phyloP scores from a whole-genome alignment of 495 filamentous ascomycete species.

The Chlorociboria aeruginascens region DNA sequence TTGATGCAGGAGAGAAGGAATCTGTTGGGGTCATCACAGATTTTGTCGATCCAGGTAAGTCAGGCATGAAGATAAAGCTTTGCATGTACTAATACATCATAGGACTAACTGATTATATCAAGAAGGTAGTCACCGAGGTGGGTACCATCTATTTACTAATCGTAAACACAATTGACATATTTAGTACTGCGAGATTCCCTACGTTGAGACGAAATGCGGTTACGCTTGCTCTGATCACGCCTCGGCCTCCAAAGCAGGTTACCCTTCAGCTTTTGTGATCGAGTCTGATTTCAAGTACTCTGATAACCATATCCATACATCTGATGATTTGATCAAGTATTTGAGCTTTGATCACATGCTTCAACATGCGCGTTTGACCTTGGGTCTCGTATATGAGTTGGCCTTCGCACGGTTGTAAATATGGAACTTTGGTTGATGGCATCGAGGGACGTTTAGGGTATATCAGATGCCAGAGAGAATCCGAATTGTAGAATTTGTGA shows the following conservation, averaged over 20 bases:
- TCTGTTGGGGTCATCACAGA: constrained; percentile 89
- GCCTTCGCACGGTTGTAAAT: constrained; percentile 44
- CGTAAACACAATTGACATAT: constrained; percentile 1
- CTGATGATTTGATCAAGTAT: constrained; percentile 77
- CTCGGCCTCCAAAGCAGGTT: constrained; percentile 90
- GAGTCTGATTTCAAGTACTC: constrained; percentile 79
- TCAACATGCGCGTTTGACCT: constrained; percentile 85
- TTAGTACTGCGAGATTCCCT: constrained; percentile 83
- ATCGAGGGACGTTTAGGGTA: too few species aligned
- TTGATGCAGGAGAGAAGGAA: constrained; percentile 74
- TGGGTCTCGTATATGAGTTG: constrained; percentile 83
- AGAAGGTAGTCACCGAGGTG: constrained; percentile 69
- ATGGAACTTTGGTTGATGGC: background rate
- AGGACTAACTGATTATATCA: constrained; percentile 77
- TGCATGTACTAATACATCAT: too few species aligned
- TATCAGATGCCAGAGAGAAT: too few species aligned
- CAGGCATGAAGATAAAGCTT: too few species aligned
- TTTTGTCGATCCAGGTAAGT: constrained; percentile 56
- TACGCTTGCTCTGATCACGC: constrained; percentile 98
- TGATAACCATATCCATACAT: constrained; percentile 82
- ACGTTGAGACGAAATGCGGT: constrained; percentile 83
- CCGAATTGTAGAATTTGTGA: too few species aligned
- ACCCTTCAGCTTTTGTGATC: constrained; percentile 91
- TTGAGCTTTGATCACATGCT: constrained; percentile 96
- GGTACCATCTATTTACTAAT: constrained; percentile 7